Base-by-base conservation (phyloP, 306 rosid species). In the Trifolium subterraneum region DNA sequence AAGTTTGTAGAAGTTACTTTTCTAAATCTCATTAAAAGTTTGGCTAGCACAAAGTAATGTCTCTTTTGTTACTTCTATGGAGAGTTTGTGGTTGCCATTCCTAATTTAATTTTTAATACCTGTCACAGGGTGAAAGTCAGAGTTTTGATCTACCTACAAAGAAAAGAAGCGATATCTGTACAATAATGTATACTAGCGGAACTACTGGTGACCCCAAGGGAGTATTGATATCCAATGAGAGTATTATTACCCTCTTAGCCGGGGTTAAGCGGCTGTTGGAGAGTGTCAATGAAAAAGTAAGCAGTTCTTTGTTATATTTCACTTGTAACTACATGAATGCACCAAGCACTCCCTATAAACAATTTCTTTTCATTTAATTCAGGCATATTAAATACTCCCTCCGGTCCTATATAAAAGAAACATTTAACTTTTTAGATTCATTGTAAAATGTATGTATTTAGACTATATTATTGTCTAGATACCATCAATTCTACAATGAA, bases 181-280 rank as follows among this genome's bases (percentile, higher is more conserved):
- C 99, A 20, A 94, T 94, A 74, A 94, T 94, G 98, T 94, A 94
- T 77, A 94, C 98, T 15, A 94, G 98, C 33, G 97, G 97, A 83
- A 91, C 98, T 44, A 94, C 99, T 48, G 96, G 99, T 73, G 96
- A 94, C 65, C 99, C 97, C 79, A 94, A 94, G 88, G 99, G 99
- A 65, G 99, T 94, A 55, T 20, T 90, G 81, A 75, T 94, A 83
- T 92, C 99, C 60, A 92, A 94, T 60, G 92, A 90, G 41, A 86
- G 90, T 88, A 94, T 94, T 45, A 84, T 92, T 80, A 79, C 92
- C 62, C 84, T 94, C 74, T 73, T 94, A 70, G 88, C 92, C 55
- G 99, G 99, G 68, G 84, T 92, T 64, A 86, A 90, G 73, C 70
- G 85, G 44, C 7, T 92, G 64, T 76, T 94, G 38, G 88, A 84